Conservation (phyloP, 495 filamentous ascomycete species). For the Podospora conica region DNA sequence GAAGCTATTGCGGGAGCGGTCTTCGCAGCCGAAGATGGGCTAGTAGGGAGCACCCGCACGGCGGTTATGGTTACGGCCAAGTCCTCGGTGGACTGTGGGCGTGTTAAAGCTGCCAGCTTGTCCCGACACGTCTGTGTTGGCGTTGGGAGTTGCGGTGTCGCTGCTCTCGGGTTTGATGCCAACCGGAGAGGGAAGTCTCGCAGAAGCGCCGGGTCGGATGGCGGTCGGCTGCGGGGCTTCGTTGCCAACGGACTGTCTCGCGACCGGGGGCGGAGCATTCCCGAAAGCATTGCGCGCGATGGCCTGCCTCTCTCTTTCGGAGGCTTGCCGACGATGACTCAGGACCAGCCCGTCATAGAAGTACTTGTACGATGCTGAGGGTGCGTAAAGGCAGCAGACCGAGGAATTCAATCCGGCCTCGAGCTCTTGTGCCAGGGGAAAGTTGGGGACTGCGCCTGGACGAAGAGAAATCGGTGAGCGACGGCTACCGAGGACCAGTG, state of each 20-base stretch:
- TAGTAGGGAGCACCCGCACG: too few relatives aligned
- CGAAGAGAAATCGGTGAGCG: not conserved
- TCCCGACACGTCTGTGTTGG: not conserved
- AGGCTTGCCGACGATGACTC: not conserved
- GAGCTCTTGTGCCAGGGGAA: not conserved
- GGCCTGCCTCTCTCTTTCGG: not conserved
- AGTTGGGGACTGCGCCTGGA: not conserved
- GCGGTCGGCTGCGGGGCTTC: too few relatives aligned
- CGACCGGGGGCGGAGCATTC: not conserved
- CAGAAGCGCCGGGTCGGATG: too few relatives aligned
- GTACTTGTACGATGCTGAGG: not conserved
- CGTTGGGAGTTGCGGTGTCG: not conserved
- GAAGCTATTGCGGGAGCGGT: too few relatives aligned
- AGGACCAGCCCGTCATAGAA: not conserved
- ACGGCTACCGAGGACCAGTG: too few relatives aligned
- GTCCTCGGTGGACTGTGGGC: too few relatives aligned
- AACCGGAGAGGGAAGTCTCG: too few relatives aligned
- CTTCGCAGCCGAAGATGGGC: too few relatives aligned
- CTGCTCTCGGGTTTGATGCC: not conserved
- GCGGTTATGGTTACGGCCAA: too few relatives aligned
- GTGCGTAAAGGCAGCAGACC: not conserved
- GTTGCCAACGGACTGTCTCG: not conserved
- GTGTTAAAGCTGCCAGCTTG: too few relatives aligned
- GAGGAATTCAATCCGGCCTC: not conserved
- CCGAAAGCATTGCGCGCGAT: not conserved